phyloP scores from a whole-genome alignment of 345 rosid species.

The Geranium rotundifolium region DNA sequence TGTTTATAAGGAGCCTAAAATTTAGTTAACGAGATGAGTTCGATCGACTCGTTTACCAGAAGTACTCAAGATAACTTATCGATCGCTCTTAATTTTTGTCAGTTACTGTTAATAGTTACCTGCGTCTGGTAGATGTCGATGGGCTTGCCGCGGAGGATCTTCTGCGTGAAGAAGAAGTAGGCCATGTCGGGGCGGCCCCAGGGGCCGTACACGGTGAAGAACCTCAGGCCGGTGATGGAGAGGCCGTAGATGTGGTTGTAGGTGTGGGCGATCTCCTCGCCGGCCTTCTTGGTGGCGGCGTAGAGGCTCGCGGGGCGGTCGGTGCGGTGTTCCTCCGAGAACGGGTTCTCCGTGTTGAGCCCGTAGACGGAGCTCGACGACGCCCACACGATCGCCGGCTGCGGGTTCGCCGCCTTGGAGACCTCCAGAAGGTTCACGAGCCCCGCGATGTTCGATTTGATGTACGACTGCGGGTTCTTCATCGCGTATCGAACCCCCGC shows the following conservation, averaged over 20 bases:
- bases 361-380: slow-evolving; percentile 85
- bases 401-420: slow-evolving; percentile 56
- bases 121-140: slow-evolving; percentile 58
- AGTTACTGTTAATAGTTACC: too few species aligned
- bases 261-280: too few species aligned
- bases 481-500: slow-evolving; percentile 92
- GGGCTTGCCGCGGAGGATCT: slow-evolving; percentile 56
- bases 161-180: slow-evolving; percentile 75
- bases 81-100: too few species aligned
- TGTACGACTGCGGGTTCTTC: slow-evolving; percentile 77
- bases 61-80: too few species aligned
- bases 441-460: slow-evolving; percentile 72
- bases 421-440: slow-evolving; percentile 65
- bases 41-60: too few species aligned
- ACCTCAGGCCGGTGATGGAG: slow-evolving; percentile 63
- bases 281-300: slow-evolving; percentile 12
- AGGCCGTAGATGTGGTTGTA: slow-evolving; percentile 41
- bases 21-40: too few species aligned
- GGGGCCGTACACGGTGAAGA: slow-evolving; percentile 76
- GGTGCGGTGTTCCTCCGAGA: slow-evolving; percentile 65
- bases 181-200: slow-evolving; percentile 98
- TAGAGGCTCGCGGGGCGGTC: slow-evolving; percentile 86
- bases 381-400: slow-evolving; percentile 80
- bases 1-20: too few species aligned
- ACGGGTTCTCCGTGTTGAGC: slow-evolving; percentile 68